These are phyloP conservation scores for Testicularia cyperi DNA, from an alignment of 1,284 basidiomycete species.

Conservation along the genomic window DNA sequence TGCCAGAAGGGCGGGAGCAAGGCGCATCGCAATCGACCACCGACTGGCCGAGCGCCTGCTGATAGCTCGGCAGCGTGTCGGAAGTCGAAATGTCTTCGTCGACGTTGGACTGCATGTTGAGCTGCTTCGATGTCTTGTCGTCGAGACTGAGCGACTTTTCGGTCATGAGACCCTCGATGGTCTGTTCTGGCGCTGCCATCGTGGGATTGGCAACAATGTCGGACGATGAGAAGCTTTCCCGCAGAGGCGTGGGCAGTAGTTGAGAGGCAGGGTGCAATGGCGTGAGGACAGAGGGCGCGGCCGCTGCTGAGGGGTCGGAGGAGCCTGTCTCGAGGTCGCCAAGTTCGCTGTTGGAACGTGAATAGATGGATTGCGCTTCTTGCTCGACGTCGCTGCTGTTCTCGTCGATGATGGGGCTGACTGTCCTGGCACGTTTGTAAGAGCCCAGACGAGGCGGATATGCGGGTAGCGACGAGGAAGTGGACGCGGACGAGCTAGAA, in stretches of 20 bases:
- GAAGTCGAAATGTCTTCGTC: background rate
- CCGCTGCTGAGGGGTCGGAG: background rate
- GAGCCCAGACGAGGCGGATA: slow-evolving; percentile 5
- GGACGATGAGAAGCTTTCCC: slow-evolving; percentile 24
- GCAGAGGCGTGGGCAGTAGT: slow-evolving; percentile 23
- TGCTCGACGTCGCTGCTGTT: slow-evolving; percentile 36
- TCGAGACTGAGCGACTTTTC: slow-evolving; percentile 31
- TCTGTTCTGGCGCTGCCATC: slow-evolving; percentile 17
- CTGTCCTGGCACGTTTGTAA: slow-evolving; percentile 34
- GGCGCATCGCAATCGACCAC: background rate
- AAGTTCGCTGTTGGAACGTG: slow-evolving; percentile 22
- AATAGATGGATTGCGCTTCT: slow-evolving; percentile 15
- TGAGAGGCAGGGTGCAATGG: no score
- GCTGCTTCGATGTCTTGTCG: slow-evolving; percentile 4
- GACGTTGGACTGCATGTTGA: background rate
- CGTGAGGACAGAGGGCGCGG: no score
- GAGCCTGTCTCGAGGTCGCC: slow-evolving; percentile 23
- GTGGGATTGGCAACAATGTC: slow-evolving; percentile 2
- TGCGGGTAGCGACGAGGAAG: no score
- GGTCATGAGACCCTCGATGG: slow-evolving; percentile 37
- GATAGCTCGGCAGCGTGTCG: slow-evolving; percentile 15
- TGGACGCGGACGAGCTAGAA: background rate
- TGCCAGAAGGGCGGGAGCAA: background rate
- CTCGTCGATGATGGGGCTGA: slow-evolving; percentile 40
- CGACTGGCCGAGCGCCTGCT: slow-evolving; percentile 7